A percentile compares a stretch with the other conserved stretches of the same genome.
Conservation (phyloP, 2,329 filamentous ascomycete species). For the Cercospora beticola region DNA sequence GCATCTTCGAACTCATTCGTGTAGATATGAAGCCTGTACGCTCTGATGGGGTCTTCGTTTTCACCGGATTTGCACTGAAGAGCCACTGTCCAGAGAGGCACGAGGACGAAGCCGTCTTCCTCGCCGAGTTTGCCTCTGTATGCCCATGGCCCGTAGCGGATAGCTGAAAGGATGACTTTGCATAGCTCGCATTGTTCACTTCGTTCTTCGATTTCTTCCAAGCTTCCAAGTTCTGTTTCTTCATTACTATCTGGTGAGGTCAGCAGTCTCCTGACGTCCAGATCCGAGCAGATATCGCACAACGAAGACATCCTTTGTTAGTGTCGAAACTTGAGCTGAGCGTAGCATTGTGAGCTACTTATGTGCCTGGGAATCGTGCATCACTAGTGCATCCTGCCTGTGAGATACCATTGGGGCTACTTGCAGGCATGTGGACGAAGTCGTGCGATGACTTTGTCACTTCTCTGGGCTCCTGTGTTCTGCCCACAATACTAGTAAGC, state of each 20-base stretch:
- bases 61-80: not conserved
- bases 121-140: not conserved
- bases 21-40: not conserved
- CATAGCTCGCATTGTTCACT: not conserved
- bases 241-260: not conserved
- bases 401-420: not conserved
- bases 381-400: not conserved
- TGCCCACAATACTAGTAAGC: too few relatives aligned
- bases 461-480: too few relatives aligned
- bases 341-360: not conserved
- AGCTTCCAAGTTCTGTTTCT: not conserved
- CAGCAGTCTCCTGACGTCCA: not conserved
- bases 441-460: too few relatives aligned
- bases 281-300: not conserved
- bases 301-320: not conserved
- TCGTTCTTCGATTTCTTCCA: not conserved
- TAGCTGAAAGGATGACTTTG: not conserved
- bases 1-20: not conserved
- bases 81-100: not conserved
- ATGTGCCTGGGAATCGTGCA: not conserved
- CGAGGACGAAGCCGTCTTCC: not conserved
- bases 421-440: not conserved
- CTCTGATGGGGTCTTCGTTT: not conserved
- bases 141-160: not conserved
- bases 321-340: not conserved